Evolutionary conservation across 805 yeast genomes (phyloP).

Genomic region (Cyberlindnera lachancei): DNA sequence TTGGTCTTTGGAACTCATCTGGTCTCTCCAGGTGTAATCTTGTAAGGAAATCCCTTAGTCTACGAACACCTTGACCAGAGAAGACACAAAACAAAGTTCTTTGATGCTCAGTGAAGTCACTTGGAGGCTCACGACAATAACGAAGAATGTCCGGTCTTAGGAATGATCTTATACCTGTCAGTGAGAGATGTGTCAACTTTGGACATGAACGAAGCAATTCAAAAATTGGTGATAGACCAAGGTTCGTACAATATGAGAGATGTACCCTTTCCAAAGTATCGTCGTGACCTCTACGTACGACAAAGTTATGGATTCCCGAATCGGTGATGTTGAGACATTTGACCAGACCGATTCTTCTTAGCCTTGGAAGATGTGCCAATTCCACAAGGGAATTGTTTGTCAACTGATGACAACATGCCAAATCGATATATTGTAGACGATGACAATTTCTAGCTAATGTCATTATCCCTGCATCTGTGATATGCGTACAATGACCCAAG

Average conservation of each 20-base stretch:
- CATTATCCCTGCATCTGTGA: constrained; percentile 84
- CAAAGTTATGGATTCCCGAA: constrained; percentile 66
- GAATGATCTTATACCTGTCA: constrained; percentile 90
- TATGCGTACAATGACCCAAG: constrained; percentile 86
- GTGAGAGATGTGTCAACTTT: constrained; percentile 77
- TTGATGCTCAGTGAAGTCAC: constrained; percentile 84
- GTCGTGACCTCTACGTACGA: constrained; percentile 58
- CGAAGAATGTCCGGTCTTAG: constrained; percentile 76
- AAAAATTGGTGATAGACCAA: constrained; percentile 72
- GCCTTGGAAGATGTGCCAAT: constrained; percentile 65
- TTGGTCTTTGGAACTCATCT: constrained; percentile 1
- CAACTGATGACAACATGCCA: constrained; percentile 88
- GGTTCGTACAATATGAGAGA: constrained; percentile 79
- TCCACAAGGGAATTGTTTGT: constrained; percentile 78
- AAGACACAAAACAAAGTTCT: constrained; percentile 85
- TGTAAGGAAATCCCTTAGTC: constrained; percentile 63
- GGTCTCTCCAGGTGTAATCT: constrained; percentile 14
- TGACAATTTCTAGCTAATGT: constrained; percentile 70
- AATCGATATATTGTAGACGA: constrained; percentile 83
- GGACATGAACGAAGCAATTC: constrained; percentile 74
- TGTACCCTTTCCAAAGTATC: constrained; percentile 90
- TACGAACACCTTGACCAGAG: constrained; percentile 80
- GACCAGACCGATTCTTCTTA: constrained; percentile 88
- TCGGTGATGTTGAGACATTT: constrained; percentile 87
- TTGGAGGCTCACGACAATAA: constrained; percentile 88